phyloP scores from a whole-genome alignment of 1,284 basidiomycete species.

The Tylopilus sp. region DNA sequence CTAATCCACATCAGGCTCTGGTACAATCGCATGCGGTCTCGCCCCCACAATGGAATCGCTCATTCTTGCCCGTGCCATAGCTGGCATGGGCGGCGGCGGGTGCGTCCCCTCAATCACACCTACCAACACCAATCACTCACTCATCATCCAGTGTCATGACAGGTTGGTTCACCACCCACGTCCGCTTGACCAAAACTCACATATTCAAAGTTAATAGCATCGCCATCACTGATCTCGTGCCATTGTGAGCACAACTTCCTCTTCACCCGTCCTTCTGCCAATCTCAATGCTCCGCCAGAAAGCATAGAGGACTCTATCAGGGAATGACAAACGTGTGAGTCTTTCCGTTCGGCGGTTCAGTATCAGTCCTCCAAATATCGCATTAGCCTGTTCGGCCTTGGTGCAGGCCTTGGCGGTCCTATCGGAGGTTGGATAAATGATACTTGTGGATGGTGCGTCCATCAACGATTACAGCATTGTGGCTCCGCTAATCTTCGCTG shows the following conservation, averaged over 20 bases:
- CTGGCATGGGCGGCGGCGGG: constrained; percentile 90
- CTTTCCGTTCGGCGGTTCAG: constrained; percentile 7
- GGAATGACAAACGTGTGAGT: constrained; percentile 81
- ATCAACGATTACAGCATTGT: constrained; percentile 5
- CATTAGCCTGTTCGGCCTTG: constrained; percentile 65
- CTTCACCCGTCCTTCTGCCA: neutral
- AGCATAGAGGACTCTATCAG: constrained; percentile 83
- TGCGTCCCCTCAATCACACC: constrained; percentile 32
- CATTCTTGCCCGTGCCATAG: constrained; percentile 74
- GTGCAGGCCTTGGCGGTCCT: constrained; percentile 84
- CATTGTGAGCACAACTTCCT: constrained; percentile 52
- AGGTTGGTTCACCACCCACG: constrained; percentile 43
- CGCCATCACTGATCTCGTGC: constrained; percentile 74
- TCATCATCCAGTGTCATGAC: constrained; percentile 64
- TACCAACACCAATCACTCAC: constrained; percentile 1
- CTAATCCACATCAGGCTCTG: constrained; percentile 51
- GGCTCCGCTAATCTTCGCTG: constrained; percentile 17
- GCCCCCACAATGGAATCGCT: constrained; percentile 81
- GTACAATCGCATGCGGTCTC: constrained; percentile 77
- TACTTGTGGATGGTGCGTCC: constrained; percentile 66
- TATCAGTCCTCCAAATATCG: constrained; percentile 10
- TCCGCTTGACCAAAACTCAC: constrained; percentile 15
- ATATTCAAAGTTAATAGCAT: constrained; percentile 62
- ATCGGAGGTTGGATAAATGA: constrained; percentile 85
- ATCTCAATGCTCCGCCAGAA: constrained; percentile 40